These are phyloP conservation scores for Bullera alba DNA, from an alignment of 768 basidiomycete genomes.

Conservation along the genomic window DNA sequence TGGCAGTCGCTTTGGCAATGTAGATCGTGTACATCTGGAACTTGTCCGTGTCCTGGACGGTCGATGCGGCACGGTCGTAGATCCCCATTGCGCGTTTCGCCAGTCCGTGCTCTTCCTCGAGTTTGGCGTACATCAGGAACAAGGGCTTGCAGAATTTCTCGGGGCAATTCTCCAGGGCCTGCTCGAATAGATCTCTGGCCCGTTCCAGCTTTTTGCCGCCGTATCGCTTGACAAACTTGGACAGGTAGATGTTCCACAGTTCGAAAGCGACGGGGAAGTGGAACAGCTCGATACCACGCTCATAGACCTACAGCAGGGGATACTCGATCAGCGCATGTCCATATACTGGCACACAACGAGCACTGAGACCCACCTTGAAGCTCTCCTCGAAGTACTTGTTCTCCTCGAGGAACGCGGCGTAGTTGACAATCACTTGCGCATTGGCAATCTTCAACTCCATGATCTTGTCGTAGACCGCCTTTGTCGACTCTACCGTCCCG, in stretches of 20 bases:
- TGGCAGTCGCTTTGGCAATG: conserved; percentile 91
- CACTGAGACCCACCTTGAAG: conserved; percentile 65
- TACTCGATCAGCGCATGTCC: not conserved
- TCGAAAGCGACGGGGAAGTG: conserved; percentile 98
- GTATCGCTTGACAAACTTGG: conserved; percentile 94
- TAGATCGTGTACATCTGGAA: conserved; percentile 98
- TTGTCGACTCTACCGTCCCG: conserved; percentile 83
- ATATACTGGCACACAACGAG: not conserved
- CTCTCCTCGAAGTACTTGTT: conserved; percentile 98
- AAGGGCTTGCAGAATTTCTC: conserved; percentile 88
- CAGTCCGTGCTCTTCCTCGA: conserved; percentile 91
- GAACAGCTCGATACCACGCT: conserved; percentile 92
- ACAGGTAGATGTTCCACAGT: conserved; percentile 97
- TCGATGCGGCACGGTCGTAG: conserved; percentile 83
- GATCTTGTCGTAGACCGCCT: conserved; percentile 91
- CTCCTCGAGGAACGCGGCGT: conserved; percentile 92
- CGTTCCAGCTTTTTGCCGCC: conserved; percentile 91
- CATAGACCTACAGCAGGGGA: conserved; percentile 62
- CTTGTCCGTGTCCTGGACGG: conserved; percentile 81
- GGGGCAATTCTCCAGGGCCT: conserved; percentile 93
- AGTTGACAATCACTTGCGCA: conserved; percentile 95
- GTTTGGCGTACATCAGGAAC: conserved; percentile 89
- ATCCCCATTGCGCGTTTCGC: conserved; percentile 95
- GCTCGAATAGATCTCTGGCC: conserved; percentile 94
- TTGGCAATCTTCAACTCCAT: conserved; percentile 94